phyloP scores from a whole-genome alignment of 352 stramenopile genomes.

The Globisporangium nodosum region DNA sequence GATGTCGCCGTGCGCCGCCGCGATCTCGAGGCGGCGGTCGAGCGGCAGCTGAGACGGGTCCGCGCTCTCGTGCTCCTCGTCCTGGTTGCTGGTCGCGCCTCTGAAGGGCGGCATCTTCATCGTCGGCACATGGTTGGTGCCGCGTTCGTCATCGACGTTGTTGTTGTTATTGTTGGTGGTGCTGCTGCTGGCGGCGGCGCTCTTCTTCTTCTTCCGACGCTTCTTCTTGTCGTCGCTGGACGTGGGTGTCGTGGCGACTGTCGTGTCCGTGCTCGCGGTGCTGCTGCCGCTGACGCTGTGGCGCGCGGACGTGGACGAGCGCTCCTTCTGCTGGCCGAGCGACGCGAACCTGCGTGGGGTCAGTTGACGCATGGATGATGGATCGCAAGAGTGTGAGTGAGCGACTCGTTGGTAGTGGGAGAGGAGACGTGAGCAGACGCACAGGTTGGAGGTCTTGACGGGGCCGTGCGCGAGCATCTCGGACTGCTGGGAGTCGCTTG shows the following conservation, averaged over 20 bases:
- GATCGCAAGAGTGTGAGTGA: too few relatives aligned
- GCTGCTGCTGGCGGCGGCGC: background rate
- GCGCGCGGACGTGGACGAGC: background rate
- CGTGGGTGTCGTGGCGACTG: slow-evolving; percentile 14
- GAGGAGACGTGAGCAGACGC: slow-evolving; percentile 4
- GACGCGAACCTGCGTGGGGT: slow-evolving; percentile 6
- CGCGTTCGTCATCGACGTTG: slow-evolving; percentile 3
- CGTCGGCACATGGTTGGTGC: background rate
- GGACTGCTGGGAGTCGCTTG: background rate
- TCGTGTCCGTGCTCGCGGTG: slow-evolving; percentile 16
- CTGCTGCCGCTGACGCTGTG: slow-evolving; percentile 20
- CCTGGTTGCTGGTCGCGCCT: background rate
- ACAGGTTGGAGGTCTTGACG: slow-evolving; percentile 36
- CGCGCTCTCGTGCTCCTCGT: slow-evolving; percentile 6
- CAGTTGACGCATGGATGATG: background rate
- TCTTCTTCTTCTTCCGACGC: slow-evolving; percentile 28
- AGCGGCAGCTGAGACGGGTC: slow-evolving; percentile 49
- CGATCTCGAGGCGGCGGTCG: slow-evolving; percentile 51
- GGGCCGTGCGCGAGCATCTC: slow-evolving; percentile 26
- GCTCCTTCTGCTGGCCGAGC: slow-evolving; percentile 8
- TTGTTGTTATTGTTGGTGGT: slow-evolving; percentile 1
- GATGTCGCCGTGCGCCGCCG: slow-evolving; percentile 54
- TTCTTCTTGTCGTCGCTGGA: slow-evolving; percentile 25
- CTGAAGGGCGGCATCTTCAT: slow-evolving; percentile 6
- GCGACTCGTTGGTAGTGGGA: background rate